Conservation (phyloP, 2,329 filamentous ascomycete species). For the Pestalotiopsis sp. region DNA sequence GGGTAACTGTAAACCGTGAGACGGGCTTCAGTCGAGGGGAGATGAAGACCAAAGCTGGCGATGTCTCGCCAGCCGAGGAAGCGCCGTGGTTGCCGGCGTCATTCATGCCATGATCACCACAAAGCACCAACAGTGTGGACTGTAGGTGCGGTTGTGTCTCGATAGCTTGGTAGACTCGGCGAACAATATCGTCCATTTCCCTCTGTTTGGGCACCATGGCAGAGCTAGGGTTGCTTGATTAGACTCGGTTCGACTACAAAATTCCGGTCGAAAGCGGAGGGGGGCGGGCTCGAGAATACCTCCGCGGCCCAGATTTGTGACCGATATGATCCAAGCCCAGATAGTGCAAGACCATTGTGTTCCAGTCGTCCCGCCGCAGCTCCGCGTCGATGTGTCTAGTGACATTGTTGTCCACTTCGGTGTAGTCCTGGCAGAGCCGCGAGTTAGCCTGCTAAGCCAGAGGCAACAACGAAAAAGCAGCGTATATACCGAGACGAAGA, state of each 20-base stretch:
- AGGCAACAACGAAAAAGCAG: conserved; percentile 40
- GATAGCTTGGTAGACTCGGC: conserved; percentile 76
- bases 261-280: not conserved
- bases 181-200: conserved; percentile 89
- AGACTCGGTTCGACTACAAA: conserved; percentile 11
- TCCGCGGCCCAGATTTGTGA: conserved; percentile 88
- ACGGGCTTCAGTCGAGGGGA: conserved; percentile 76
- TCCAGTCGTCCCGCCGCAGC: conserved; percentile 80
- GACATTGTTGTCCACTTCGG: conserved; percentile 96
- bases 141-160: conserved; percentile 69
- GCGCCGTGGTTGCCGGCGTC: conserved; percentile 97
- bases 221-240: conserved; percentile 52
- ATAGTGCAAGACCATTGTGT: conserved; percentile 92
- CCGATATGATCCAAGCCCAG: conserved; percentile 96
- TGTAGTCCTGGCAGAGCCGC: conserved; percentile 72
- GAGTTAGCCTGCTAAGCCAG: conserved; percentile 23
- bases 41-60: conserved; percentile 87
- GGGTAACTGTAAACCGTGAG: conserved; percentile 46
- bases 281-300: conserved; percentile 46
- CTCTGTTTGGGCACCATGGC: conserved; percentile 92
- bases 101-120: conserved; percentile 99
- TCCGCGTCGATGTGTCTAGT: conserved; percentile 85
- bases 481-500: conserved; percentile 82
- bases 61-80: conserved; percentile 91
- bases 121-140: conserved; percentile 81